Base-by-base conservation (phyloP, 2,329 filamentous ascomycete species). In the Dothideomycetidae sp. region DNA sequence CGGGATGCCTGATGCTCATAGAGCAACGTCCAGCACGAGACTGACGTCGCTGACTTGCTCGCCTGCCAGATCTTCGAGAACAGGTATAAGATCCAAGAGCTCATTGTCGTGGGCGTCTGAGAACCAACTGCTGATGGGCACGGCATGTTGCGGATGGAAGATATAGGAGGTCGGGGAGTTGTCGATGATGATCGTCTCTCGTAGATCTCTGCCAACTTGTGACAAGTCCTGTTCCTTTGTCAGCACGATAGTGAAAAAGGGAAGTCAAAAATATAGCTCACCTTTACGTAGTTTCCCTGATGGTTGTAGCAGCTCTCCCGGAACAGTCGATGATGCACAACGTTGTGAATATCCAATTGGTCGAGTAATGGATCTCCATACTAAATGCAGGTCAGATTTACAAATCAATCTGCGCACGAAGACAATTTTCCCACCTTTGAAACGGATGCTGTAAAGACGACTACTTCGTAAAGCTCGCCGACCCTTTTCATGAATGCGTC, bases 81-180 rank as follows among this genome's bases (percentile, higher is more conserved):
- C 90, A 37, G 90, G 90, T 58, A 98, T 96, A 51, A 98, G 68
- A 58, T 98, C 90, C 53, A 98, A 70, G 44, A 98, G 71, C 69
- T 98, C 90, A 62, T 98, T 98, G 66, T 98, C 90, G 62, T 98
- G 90, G 44, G 90, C 90, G 63, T 98, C 90, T 48, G 86, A 94
- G 66, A 98, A 98, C 90, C 90, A 98, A 69, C 88, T 96, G 72
- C 86, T 94, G 64, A 98, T 98, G 16, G 90, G 90, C 34, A 98
- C 88, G 43, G 90, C 90, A 59, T 98, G 90, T 65, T 98, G 88
- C 15, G 90, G 90, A 57, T 98, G 90, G 71, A 98, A 98, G 53
- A 98, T 96, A 66, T 98, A 98, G 10, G 88, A 96, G 3, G 90
- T 98, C 2, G 90, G 90, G 32, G 90, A 96, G 63, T 98, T 98